These are phyloP conservation scores for Tuber microsphaerosporum DNA, from an alignment of 495 filamentous ascomycete genomes.

Conservation along the genomic window DNA sequence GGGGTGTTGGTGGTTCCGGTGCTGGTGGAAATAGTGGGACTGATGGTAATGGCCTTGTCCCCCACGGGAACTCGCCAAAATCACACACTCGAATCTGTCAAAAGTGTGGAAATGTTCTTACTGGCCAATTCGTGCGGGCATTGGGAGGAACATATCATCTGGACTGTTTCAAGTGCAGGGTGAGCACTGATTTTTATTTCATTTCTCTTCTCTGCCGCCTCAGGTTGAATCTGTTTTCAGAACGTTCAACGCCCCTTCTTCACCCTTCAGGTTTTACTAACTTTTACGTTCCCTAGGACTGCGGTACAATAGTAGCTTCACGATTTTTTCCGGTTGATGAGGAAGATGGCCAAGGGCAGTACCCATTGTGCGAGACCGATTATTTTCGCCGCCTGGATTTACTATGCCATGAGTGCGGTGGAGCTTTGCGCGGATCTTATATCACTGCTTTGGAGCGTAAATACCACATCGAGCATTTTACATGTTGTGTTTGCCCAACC, in stretches of 20 bases:
- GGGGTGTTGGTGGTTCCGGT: slow-evolving; percentile 5
- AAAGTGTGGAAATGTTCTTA: slow-evolving; percentile 77
- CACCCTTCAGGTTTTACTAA: slow-evolving; percentile 1
- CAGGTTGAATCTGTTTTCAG: background rate
- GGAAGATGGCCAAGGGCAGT: slow-evolving; percentile 74
- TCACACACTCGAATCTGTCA: slow-evolving; percentile 59
- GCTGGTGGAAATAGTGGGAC: slow-evolving; percentile 10
- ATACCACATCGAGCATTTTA: slow-evolving; percentile 99
- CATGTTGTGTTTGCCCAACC: slow-evolving; percentile 92
- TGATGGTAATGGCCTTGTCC: slow-evolving; percentile 19
- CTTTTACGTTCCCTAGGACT: slow-evolving; percentile 59
- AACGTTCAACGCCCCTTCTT: background rate
- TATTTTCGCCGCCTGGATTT: slow-evolving; percentile 91
- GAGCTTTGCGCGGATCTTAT: slow-evolving; percentile 91
- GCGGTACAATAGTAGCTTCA: slow-evolving; percentile 88
- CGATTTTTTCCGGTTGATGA: slow-evolving; percentile 98
- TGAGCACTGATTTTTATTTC: slow-evolving; percentile 48
- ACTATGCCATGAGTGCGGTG: slow-evolving; percentile 83
- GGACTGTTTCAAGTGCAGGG: slow-evolving; percentile 95
- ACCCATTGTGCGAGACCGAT: slow-evolving; percentile 94
- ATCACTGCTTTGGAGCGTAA: slow-evolving; percentile 96
- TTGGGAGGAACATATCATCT: slow-evolving; percentile 88
- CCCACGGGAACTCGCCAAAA: slow-evolving; percentile 33
- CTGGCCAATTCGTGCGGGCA: slow-evolving; percentile 92
- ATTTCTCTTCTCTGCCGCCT: slow-evolving; percentile 19